Evolutionary conservation across 139 green algal species (phyloP).

Genomic region (Trebouxia sp.): DNA sequence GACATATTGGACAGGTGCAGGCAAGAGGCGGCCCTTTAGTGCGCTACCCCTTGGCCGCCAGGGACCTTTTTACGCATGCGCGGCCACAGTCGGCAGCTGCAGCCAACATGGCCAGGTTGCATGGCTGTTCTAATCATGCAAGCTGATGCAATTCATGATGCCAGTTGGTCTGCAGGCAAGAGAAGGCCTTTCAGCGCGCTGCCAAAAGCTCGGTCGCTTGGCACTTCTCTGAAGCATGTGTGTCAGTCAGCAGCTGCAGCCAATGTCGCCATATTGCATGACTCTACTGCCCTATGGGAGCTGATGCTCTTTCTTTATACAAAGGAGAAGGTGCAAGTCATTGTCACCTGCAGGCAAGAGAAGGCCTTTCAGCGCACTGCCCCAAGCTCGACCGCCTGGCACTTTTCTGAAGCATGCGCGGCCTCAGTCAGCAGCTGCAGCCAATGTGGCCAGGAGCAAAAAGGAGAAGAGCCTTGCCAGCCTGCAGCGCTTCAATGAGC

Average conservation of each 20-base stretch:
- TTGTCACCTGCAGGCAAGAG: background rate
- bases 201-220: no score
- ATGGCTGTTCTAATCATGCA: no score
- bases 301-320: no score
- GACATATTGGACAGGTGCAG: no score
- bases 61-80: no score
- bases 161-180: background rate
- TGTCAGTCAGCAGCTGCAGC: background rate
- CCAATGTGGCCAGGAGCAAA: background rate
- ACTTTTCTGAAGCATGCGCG: background rate
- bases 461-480: background rate
- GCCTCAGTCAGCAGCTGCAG: conserved; percentile 9
- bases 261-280: background rate
- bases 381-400: background rate
- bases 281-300: no score
- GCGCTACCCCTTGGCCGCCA: no score
- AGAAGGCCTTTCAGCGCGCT: no score
- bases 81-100: background rate
- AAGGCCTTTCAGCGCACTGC: background rate
- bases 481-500: background rate
- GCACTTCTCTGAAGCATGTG: no score
- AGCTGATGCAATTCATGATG: no score
- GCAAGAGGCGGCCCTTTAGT: no score
- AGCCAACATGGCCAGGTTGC: background rate
- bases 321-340: background rate